Percentiles rank a stretch among this genome's conserved stretches.
Evolutionary conservation across 257 asterid genomes (phyloP).

Genomic region (Rehmannia glutinosa): DNA sequence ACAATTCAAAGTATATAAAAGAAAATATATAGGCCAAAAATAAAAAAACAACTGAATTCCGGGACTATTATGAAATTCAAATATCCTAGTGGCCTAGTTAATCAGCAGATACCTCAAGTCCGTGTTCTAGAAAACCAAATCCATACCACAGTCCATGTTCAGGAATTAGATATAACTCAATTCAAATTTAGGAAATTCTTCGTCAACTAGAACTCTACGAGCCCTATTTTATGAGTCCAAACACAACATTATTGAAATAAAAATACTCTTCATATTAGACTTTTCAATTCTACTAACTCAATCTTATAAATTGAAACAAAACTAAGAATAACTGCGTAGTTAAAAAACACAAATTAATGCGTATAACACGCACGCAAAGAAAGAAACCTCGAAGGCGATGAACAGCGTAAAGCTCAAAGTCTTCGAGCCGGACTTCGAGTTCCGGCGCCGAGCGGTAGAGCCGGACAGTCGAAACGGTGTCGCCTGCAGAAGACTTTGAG

Average conservation of each 20-base stretch:
- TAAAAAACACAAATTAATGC: background rate
- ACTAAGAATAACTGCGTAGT: background rate
- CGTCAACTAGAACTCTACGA: background rate
- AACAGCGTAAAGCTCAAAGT: constrained; percentile 83
- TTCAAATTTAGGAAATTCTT: background rate
- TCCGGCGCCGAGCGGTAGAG: constrained; percentile 85
- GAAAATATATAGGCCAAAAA: background rate
- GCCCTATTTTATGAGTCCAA: background rate
- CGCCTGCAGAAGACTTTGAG: constrained; percentile 15
- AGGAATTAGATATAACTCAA: background rate
- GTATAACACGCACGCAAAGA: background rate
- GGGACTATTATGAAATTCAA: background rate
- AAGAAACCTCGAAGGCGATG: constrained; percentile 81
- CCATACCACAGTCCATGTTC: background rate
- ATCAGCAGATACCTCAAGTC: too few species aligned
- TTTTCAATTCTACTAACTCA: background rate
- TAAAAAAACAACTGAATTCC: background rate
- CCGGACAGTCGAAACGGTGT: constrained; percentile 40
- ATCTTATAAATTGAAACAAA: background rate
- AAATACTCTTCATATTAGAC: background rate
- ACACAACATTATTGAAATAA: background rate
- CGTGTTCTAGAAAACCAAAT: background rate
- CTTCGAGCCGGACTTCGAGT: constrained; percentile 87
- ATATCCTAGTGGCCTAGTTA: too few species aligned
- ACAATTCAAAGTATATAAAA: background rate